phyloP scores from a whole-genome alignment of 768 basidiomycete genomes.

The Phaffia australis region DNA sequence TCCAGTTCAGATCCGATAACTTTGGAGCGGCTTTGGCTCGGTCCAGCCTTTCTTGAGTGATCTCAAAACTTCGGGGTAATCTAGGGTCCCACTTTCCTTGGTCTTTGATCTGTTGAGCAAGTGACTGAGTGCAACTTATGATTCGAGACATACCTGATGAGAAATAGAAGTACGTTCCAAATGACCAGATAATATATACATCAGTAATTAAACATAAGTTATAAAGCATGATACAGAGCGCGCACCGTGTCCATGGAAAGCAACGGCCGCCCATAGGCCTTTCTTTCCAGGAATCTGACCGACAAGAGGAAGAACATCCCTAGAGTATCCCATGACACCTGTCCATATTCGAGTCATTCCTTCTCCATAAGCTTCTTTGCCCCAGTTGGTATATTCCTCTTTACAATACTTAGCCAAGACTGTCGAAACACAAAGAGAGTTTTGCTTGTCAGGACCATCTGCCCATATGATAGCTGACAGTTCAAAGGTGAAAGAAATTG shows the following conservation, averaged over 20 bases:
- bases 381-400: conserved; percentile 15
- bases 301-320: conserved; percentile 21
- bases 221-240: background rate
- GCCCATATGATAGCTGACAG: background rate
- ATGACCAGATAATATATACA: background rate
- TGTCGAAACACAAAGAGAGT: background rate
- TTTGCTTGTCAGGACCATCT: background rate
- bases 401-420: conserved; percentile 2
- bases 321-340: conserved; percentile 25
- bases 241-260: conserved; percentile 16
- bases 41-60: conserved; percentile 29
- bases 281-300: conserved; percentile 13
- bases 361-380: conserved; percentile 6
- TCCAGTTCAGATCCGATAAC: too few relatives aligned
- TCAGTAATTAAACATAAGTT: background rate
- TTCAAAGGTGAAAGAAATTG: background rate
- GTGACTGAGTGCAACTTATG: conserved; percentile 26
- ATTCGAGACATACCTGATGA: conserved; percentile 31
- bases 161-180: too few relatives aligned
- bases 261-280: conserved; percentile 5
- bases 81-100: conserved; percentile 29
- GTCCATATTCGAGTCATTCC: conserved; percentile 19
- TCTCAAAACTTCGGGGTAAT: conserved; percentile 29
- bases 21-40: conserved; percentile 12
- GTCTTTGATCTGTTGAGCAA: conserved; percentile 28